Evolutionary conservation across 2,329 filamentous ascomycete species (phyloP), one percentile per base, ranked within the genome.

Genomic region (Fusarium pseudocircinatum): DNA sequence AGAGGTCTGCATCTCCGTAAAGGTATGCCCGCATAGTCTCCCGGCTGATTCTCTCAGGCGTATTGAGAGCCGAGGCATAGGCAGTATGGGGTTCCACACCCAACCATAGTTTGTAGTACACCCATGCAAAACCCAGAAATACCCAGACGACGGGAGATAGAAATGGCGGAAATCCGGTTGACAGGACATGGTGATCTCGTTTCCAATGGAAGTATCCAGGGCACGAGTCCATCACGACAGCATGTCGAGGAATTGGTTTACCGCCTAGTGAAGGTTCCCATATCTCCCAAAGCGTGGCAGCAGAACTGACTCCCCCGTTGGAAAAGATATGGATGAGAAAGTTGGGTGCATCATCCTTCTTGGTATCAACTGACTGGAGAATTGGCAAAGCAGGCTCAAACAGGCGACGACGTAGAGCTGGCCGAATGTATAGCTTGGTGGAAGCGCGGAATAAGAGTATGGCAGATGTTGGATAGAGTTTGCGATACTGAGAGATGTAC

Each of bases 291-390:
- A 83, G 85, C 18, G 79, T 74, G 34, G 78, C 78, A 24, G 85
- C 82, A 37, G 83, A 83, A 59, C 82, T 81, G 30, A 83, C 81
- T 52, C 87, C 87, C 60, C 87, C 87, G 70, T 89, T 88, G 43
- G 87, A 89, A 74, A 89, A 88, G 39, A 84, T 67, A 71, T 89
- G 87, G 18, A 86, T 75, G 7, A 88, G 80, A 22, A 88, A 78
- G 37, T 80, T 78, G 16, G 78, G 72, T 4, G 39, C 78, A 30
- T 44, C 60, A 16, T 36, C 26, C 39, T 77, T 73, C 15, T 80
- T 67, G 18, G 82, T 65, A 3, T 78, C 4, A 7, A 70, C 14
- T 4, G 40, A 79, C 32, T 79, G 80, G 49, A 88, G 70, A 22
- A 85, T 79, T 34, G 81, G 77, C 12, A 85, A 74, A 7, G 84